Conservation (phyloP, 2,329 filamentous ascomycete species). For the Colletotrichum destructivum region DNA sequence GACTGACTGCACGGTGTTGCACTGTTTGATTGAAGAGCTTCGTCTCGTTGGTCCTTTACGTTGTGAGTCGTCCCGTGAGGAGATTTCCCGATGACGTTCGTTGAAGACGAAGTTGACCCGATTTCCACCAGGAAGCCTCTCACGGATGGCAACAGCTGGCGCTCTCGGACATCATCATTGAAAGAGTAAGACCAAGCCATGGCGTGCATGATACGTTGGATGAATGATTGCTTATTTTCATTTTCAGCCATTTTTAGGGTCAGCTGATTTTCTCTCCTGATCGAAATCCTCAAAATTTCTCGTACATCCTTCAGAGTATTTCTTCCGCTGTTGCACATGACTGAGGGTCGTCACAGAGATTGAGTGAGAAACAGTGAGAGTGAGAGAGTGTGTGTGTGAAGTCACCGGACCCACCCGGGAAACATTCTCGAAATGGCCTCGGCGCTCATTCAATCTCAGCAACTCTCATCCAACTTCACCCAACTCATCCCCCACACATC, state of each 20-base stretch:
- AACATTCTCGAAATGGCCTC: constrained; percentile 32
- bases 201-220: constrained; percentile 26
- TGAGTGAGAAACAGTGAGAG: neutral
- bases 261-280: too few species aligned
- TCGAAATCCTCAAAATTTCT: neutral
- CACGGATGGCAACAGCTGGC: constrained; percentile 12
- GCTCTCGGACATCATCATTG: neutral
- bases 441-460: constrained; percentile 7
- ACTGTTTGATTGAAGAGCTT: neutral
- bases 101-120: neutral
- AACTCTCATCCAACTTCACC: constrained; percentile 32
- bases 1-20: too few species aligned
- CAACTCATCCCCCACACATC: constrained; percentile 18
- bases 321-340: neutral
- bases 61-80: neutral
- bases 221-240: constrained; percentile 12
- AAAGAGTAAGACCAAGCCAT: constrained; percentile 13
- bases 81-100: constrained; percentile 9
- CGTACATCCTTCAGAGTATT: neutral
- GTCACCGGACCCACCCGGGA: constrained; percentile 25
- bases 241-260: neutral
- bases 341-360: neutral
- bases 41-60: neutral
- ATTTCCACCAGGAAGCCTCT: neutral
- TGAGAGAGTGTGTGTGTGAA: neutral